Evolutionary conservation across 2,329 filamentous ascomycete genomes (phyloP).

Genomic region (Fusarium sarcochroum): DNA sequence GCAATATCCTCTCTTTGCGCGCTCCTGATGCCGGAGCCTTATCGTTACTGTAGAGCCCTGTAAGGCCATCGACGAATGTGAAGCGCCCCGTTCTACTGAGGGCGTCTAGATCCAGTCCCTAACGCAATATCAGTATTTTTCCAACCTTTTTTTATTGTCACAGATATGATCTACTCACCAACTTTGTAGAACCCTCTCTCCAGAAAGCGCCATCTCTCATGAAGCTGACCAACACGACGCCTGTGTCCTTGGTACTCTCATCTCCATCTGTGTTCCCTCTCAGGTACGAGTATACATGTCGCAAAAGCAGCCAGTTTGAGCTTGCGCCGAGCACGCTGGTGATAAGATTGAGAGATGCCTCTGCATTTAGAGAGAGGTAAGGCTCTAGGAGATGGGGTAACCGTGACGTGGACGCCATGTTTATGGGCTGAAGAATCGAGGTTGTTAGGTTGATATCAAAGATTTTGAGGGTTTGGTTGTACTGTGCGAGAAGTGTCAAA

Average conservation of each 20-base stretch:
- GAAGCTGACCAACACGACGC: conserved; percentile 86
- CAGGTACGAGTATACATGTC: conserved; percentile 67
- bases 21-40: not conserved
- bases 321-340: conserved; percentile 76
- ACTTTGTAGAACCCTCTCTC: conserved; percentile 76
- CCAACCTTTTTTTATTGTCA: not conserved
- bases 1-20: conserved; percentile 47
- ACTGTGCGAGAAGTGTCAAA: conserved; percentile 37
- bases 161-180: conserved; percentile 61
- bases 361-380: conserved; percentile 70
- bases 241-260: conserved; percentile 53
- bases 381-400: conserved; percentile 76
- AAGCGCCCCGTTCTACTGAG: conserved; percentile 72
- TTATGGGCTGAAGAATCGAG: conserved; percentile 1
- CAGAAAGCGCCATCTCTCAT: conserved; percentile 84
- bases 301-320: conserved; percentile 75
- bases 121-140: conserved; percentile 3
- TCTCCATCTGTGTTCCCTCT: conserved; percentile 43
- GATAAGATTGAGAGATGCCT: conserved; percentile 74
- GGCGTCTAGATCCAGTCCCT: conserved; percentile 80
- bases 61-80: conserved; percentile 82
- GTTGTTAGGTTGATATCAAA: conserved; percentile 22
- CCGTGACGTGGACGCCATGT: conserved; percentile 57
- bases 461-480: conserved; percentile 37
- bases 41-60: conserved; percentile 63